A percentile compares a stretch with the other conserved stretches of the same genome.
phyloP scores from a whole-genome alignment of 2,329 filamentous ascomycete species.

The Pseudogymnoascus sp. region DNA sequence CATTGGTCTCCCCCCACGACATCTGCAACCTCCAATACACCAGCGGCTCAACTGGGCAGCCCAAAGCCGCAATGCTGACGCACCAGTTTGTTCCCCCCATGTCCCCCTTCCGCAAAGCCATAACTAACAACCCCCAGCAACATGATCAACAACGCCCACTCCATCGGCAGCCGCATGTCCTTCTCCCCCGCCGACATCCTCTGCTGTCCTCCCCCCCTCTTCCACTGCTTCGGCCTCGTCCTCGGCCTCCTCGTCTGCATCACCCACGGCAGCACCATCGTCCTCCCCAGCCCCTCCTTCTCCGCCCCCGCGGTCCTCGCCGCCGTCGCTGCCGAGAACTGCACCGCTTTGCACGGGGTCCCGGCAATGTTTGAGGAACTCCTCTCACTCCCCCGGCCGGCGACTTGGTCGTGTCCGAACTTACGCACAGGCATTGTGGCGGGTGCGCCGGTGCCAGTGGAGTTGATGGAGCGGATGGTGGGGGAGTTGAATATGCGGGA shows the following conservation, averaged over 20 bases:
- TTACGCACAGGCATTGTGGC: conserved; percentile 73
- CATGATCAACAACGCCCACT: conserved; percentile 21
- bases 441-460: conserved; percentile 65
- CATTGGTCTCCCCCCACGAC: conserved; percentile 52
- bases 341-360: conserved; percentile 71
- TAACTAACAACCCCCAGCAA: conserved; percentile 19
- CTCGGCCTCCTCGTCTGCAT: conserved; percentile 64
- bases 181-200: conserved; percentile 58
- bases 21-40: conserved; percentile 71
- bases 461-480: conserved; percentile 66
- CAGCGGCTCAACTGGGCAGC: conserved; percentile 62
- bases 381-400: conserved; percentile 19
- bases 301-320: conserved; percentile 57
- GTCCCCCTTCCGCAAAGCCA: no score
- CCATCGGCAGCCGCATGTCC: conserved; percentile 32
- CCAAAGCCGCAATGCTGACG: conserved; percentile 68
- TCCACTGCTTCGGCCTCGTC: conserved; percentile 79
- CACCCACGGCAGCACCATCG: conserved; percentile 67
- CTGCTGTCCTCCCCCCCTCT: conserved; percentile 75
- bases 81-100: conserved; percentile 20
- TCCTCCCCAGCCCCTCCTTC: conserved; percentile 69
- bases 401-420: conserved; percentile 30
- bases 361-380: conserved; percentile 56
- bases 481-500: conserved; percentile 66
- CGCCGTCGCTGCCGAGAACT: conserved; percentile 57